Base-by-base conservation (phyloP, 345 rosid genomes). In the Euphorbia lathyris region DNA sequence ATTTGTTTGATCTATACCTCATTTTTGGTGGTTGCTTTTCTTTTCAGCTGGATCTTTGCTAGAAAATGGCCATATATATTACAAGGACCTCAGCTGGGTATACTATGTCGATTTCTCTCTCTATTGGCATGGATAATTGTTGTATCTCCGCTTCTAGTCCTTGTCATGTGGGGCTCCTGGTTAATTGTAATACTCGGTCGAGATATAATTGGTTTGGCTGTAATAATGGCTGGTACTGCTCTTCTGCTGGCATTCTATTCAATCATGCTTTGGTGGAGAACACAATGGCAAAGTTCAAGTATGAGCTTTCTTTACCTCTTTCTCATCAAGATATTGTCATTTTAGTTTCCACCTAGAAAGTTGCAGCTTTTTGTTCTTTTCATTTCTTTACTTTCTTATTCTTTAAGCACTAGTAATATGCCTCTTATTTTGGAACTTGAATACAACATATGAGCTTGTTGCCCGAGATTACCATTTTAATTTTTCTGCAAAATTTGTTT, bases 251-350 rank as follows among this genome's bases (percentile, higher is more conserved):
- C 99, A 45, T 96, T 92, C 83, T 92, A 96, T 78, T 89, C 99
- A 74, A 90, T 96, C 85, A 90, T 96, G 97, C 94, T 92, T 66
- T 92, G 99, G 99, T 96, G 95, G 98, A 90, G 96, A 85, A 92
- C 97, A 9, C 91, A 83, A 72, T 92, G 99, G 99, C 99, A 95
- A 85, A 92, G 98, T 79, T 92, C 99, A 82, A 88, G 98, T 95
- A 92, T 59, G 90, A 74, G 34, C 74, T 38, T 36, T 40, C 12
- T 60, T 67, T 30, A 53, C 23, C 57, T 43, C 43, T 65, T 23
- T 51, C 19, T 17, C 70, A 56, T 67, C 40, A 58, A 45, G 19
- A 63, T 48, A 38, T 60, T 53, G 5, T 45, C 19, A 50, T 50
- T 67, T 67, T 67, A 38, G 23, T 62, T 53, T 48, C 20, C 13